These are phyloP conservation scores for Blastobotrys parvus DNA, from an alignment of 805 yeast genomes.

Conservation along the genomic window DNA sequence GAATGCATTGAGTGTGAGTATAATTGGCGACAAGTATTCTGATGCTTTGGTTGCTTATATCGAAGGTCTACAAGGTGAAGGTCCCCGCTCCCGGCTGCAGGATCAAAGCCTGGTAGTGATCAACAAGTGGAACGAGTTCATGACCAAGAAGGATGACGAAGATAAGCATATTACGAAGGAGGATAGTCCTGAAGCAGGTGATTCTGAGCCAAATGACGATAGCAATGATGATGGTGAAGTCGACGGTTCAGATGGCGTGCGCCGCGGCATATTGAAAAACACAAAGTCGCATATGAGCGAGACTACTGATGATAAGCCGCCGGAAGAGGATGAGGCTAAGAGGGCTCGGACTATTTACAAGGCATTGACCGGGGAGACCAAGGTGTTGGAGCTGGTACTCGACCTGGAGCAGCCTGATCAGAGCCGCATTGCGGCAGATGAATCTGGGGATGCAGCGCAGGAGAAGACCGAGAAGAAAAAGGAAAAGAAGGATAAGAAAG, in stretches of 20 bases:
- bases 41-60: constrained; percentile 44
- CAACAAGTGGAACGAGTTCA: constrained; percentile 48
- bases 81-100: constrained; percentile 50
- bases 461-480: constrained; percentile 9
- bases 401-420: constrained; percentile 1
- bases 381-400: constrained; percentile 13
- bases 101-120: constrained; percentile 41
- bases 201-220: constrained; percentile 5
- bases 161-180: constrained; percentile 21
- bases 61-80: constrained; percentile 55
- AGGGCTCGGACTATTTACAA: constrained; percentile 16
- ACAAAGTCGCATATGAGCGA: constrained; percentile 31
- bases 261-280: constrained; percentile 10
- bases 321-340: constrained; percentile 18
- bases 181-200: constrained; percentile 1
- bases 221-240: constrained; percentile 8
- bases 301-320: constrained; percentile 15
- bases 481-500: constrained; percentile 8
- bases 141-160: constrained; percentile 12
- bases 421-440: constrained; percentile 3
- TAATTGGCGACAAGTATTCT: constrained; percentile 47
- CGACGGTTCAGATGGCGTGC: constrained; percentile 9
- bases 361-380: constrained; percentile 12
- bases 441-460: neutral
- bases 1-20: constrained; percentile 35